phyloP scores from a whole-genome alignment of 768 basidiomycete species.

The Tylopilus rubrobrunneus region DNA sequence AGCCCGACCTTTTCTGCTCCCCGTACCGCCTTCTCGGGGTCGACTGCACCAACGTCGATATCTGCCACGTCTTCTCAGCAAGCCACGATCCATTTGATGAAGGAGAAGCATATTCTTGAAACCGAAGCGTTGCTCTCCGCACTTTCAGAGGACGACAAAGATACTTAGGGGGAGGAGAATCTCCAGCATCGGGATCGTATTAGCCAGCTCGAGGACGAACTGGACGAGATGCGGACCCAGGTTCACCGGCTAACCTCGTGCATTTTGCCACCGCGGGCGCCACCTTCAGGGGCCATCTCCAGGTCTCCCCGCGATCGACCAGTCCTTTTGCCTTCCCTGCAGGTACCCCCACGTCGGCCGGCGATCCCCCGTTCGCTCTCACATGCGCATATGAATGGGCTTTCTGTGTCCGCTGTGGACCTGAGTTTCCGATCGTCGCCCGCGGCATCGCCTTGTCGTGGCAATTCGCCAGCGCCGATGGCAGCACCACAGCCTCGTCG shows the following conservation, averaged over 20 bases:
- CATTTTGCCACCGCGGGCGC: slow-evolving; percentile 12
- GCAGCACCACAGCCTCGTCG: slow-evolving; percentile 30
- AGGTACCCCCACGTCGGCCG: slow-evolving; percentile 20
- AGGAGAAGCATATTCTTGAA: slow-evolving; percentile 66
- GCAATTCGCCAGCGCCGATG: slow-evolving; percentile 9
- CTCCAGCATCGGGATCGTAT: slow-evolving; percentile 36
- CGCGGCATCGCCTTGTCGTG: slow-evolving; percentile 18
- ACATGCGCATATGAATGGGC: slow-evolving; percentile 21
- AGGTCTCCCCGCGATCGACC: slow-evolving; percentile 20
- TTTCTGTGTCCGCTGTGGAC: slow-evolving; percentile 3
- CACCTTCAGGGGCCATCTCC: slow-evolving; percentile 3
- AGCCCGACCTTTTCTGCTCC: slow-evolving; percentile 61
- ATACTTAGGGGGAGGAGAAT: slow-evolving; percentile 69
- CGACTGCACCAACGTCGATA: slow-evolving; percentile 69
- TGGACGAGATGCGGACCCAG: slow-evolving; percentile 25
- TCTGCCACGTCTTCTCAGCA: slow-evolving; percentile 47
- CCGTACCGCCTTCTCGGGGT: slow-evolving; percentile 49
- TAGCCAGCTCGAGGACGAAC: slow-evolving; percentile 30
- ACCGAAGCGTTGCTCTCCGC: slow-evolving; percentile 69
- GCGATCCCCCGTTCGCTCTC: slow-evolving; percentile 19
- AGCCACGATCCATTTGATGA: slow-evolving; percentile 43
- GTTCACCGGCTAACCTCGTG: slow-evolving; percentile 23
- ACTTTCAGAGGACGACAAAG: slow-evolving; percentile 56
- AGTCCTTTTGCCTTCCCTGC: slow-evolving; percentile 13
- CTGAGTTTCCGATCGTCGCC: slow-evolving; percentile 12